Conservation (phyloP, 1,139 yeast species). For the Suhomyces bokatorum region DNA sequence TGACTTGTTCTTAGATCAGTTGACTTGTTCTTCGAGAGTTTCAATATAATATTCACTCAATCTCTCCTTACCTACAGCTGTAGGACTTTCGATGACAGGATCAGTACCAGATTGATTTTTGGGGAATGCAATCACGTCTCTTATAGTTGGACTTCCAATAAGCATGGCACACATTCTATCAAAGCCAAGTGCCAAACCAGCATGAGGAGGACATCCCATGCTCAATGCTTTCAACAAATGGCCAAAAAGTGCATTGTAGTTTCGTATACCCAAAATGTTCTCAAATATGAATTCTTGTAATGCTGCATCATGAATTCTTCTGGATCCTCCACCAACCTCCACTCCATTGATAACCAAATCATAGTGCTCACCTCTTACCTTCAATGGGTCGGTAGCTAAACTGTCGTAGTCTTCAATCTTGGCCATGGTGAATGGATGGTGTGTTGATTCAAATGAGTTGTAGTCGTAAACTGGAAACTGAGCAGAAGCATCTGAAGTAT, state of each 20-base stretch:
- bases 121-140: constrained; percentile 96
- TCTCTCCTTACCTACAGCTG: constrained; percentile 51
- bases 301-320: constrained; percentile 86
- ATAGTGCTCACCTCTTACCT: constrained; percentile 88
- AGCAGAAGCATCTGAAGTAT: constrained; percentile 23
- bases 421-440: constrained; percentile 97
- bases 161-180: constrained; percentile 93
- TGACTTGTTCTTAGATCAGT: too few species aligned
- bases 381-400: constrained; percentile 56
- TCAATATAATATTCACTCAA: constrained; percentile 53
- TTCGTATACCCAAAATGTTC: constrained; percentile 51
- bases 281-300: constrained; percentile 72
- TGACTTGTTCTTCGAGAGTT: constrained; percentile 5
- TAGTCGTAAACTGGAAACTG: constrained; percentile 64
- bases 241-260: constrained; percentile 72
- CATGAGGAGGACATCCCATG: constrained; percentile 98
- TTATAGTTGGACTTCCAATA: constrained; percentile 67
- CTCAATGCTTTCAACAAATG: constrained; percentile 80
- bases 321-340: constrained; percentile 96
- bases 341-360: constrained; percentile 93
- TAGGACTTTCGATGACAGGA: constrained; percentile 85
- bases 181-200: constrained; percentile 93
- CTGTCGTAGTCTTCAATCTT: constrained; percentile 63
- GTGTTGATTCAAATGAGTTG: constrained; percentile 63
- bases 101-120: constrained; percentile 88